Evolutionary conservation across 192 early-diverging fungal species (phyloP).

Genomic region (Diversispora eburnea): DNA sequence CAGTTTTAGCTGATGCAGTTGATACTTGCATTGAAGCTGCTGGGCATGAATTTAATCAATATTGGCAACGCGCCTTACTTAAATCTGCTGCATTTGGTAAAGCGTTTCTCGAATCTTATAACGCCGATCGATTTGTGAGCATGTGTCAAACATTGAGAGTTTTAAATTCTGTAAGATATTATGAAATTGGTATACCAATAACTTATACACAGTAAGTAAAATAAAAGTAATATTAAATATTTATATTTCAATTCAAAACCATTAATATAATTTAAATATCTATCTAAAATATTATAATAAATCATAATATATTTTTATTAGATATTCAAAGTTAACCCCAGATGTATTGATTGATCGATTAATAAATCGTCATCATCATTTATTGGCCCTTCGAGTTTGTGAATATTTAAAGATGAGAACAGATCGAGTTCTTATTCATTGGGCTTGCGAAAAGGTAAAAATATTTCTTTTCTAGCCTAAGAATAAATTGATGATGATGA

Average conservation of each 20-base stretch:
- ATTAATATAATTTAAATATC: neutral
- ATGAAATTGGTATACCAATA: conserved; percentile 85
- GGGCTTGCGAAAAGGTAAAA: conserved; percentile 90
- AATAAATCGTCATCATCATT: conserved; percentile 76
- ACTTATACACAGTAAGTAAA: conserved; percentile 76
- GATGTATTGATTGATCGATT: conserved; percentile 82
- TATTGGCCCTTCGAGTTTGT: conserved; percentile 82
- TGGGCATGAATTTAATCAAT: conserved; percentile 75
- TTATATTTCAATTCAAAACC: too few species aligned
- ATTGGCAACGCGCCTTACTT: conserved; percentile 76
- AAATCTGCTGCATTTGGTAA: conserved; percentile 94
- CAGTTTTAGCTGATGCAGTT: conserved; percentile 80
- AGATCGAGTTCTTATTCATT: conserved; percentile 85
- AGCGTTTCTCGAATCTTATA: conserved; percentile 82
- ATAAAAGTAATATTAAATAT: neutral
- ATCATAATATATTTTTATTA: conserved; percentile 29
- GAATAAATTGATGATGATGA: too few species aligned
- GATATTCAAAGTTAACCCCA: conserved; percentile 69
- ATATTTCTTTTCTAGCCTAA: neutral
- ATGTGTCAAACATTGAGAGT: conserved; percentile 85
- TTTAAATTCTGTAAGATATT: conserved; percentile 82
- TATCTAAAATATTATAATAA: conserved; percentile 19
- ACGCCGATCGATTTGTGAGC: conserved; percentile 80
- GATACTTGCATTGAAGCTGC: conserved; percentile 92
- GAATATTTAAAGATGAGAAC: conserved; percentile 76